These are phyloP conservation scores for Dryadomyces quercivorus DNA, from an alignment of 2,329 filamentous ascomycete genomes.

Conservation along the genomic window DNA sequence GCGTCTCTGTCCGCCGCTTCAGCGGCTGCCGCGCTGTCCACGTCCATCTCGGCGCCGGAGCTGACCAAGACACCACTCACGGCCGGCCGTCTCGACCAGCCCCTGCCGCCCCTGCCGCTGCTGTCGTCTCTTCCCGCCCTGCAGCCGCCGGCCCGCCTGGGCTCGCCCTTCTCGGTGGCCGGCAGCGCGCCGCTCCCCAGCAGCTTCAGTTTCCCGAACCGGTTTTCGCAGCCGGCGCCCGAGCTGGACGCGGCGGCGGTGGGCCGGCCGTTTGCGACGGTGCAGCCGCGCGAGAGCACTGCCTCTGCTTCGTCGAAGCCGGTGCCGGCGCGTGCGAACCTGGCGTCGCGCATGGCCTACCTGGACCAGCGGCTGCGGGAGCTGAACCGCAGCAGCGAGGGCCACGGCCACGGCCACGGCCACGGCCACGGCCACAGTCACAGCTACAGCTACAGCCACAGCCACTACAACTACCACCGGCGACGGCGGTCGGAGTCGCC, in stretches of 20 bases:
- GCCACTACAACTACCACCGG: neutral
- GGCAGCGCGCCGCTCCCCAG: conserved; percentile 14
- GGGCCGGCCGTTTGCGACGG: conserved; percentile 43
- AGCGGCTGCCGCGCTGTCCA: conserved; percentile 5
- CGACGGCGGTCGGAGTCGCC: conserved; percentile 38
- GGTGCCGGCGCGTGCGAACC: conserved; percentile 26
- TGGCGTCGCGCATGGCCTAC: conserved; percentile 42
- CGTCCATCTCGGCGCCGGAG: conserved; percentile 17
- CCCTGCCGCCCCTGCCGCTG: conserved; percentile 17
- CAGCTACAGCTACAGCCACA: neutral
- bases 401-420: neutral
- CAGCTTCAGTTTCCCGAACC: conserved; percentile 50
- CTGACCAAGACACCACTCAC: conserved; percentile 8
- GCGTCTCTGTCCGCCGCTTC: neutral
- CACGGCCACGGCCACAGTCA: neutral
- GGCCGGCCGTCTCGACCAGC: neutral
- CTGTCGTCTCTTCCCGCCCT: conserved; percentile 14
- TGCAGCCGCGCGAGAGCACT: conserved; percentile 24
- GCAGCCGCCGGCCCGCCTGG: conserved; percentile 27
- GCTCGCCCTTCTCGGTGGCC: conserved; percentile 41
- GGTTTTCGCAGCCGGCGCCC: conserved; percentile 31
- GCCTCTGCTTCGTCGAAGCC: conserved; percentile 16
- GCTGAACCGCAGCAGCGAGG: conserved; percentile 31
- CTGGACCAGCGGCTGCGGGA: conserved; percentile 46
- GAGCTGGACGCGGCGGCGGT: conserved; percentile 31